Evolutionary conservation across 2,329 filamentous ascomycete species (phyloP).

Genomic region (Arthrocladium fulminans): DNA sequence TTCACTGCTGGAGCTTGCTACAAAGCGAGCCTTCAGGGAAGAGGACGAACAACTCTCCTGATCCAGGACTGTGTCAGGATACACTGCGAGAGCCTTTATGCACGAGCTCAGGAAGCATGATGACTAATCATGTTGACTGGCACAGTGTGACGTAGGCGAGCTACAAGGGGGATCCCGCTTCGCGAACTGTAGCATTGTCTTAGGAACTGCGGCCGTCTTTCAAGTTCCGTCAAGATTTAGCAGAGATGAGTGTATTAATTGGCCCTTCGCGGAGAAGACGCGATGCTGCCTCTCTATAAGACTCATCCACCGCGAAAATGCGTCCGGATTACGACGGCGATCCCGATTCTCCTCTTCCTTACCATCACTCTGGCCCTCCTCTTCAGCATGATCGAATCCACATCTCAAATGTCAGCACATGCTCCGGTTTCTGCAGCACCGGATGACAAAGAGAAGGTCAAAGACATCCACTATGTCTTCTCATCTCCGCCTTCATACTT

Average conservation of each 20-base stretch:
- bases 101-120: too few relatives aligned
- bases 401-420: slow-evolving; percentile 13
- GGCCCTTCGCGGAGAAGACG: not conserved
- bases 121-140: too few relatives aligned
- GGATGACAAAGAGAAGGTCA: not conserved
- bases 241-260: not conserved
- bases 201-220: too few relatives aligned
- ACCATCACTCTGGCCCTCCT: slow-evolving; percentile 11
- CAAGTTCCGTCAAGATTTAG: too few relatives aligned
- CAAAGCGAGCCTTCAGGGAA: not conserved
- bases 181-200: too few relatives aligned
- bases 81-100: too few relatives aligned
- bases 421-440: not conserved
- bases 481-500: slow-evolving; percentile 6
- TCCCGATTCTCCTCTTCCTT: slow-evolving; percentile 15
- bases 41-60: too few relatives aligned
- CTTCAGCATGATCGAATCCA: slow-evolving; percentile 33
- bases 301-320: not conserved
- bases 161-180: not conserved
- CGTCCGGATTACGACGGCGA: not conserved
- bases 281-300: not conserved
- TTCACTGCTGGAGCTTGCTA: not conserved
- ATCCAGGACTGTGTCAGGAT: too few relatives aligned
- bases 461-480: slow-evolving; percentile 2
- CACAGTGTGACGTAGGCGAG: not conserved